These are phyloP conservation scores for Omphalotus olearius DNA, from an alignment of 1,284 basidiomycete genomes.

Conservation along the genomic window DNA sequence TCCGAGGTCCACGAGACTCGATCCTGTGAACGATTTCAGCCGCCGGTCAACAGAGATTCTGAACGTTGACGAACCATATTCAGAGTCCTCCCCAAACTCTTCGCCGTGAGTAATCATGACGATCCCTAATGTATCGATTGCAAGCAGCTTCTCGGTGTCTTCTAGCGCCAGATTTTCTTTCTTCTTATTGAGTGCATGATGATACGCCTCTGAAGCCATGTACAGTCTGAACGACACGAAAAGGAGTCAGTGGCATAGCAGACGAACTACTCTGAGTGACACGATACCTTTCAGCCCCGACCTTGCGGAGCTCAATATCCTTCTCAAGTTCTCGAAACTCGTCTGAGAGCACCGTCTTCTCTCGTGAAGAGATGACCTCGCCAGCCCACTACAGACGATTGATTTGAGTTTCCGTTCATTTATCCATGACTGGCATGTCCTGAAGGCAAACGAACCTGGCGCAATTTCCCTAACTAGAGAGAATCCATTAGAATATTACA, in stretches of 20 bases:
- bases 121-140: constrained; percentile 75
- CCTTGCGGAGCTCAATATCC: constrained; percentile 64
- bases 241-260: not conserved
- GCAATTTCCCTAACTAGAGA: constrained; percentile 57
- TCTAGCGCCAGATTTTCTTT: constrained; percentile 54
- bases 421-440: not conserved
- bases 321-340: constrained; percentile 66
- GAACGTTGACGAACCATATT: constrained; percentile 58
- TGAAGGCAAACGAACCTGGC: constrained; percentile 39
- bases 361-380: constrained; percentile 68
- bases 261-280: not conserved
- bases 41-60: not conserved
- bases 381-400: constrained; percentile 57
- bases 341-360: constrained; percentile 60
- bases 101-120: constrained; percentile 86
- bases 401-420: not conserved
- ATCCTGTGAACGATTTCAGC: constrained; percentile 35
- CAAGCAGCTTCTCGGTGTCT: constrained; percentile 60
- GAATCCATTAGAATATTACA: not conserved
- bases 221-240: constrained; percentile 42
- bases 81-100: constrained; percentile 69
- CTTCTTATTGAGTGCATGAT: constrained; percentile 63
- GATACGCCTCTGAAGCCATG: constrained; percentile 56
- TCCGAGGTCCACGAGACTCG: constrained; percentile 69
- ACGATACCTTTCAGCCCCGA: constrained; percentile 59